Base-by-base conservation (phyloP, 352 stramenopile genomes). In the Globisporangium nodosum region DNA sequence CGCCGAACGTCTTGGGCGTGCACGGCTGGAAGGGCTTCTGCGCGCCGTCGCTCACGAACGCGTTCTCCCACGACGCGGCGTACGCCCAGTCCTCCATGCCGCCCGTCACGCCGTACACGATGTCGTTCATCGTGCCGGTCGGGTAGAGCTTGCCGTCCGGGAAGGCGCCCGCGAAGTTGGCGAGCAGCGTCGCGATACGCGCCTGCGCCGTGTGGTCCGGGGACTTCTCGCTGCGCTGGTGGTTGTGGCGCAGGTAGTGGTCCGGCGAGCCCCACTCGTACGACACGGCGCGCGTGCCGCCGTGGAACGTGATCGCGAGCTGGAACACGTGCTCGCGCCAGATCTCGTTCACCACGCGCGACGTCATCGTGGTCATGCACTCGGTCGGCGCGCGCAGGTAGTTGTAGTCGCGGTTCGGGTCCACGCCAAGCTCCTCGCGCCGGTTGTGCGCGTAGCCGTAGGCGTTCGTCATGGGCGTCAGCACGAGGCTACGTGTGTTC, bases 11-110 rank as follows among this genome's bases (percentile, higher is more conserved):
- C 20, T 52, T 84, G 0, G 94, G 94, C 11, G 79, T 71, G 64
- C 96, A 98, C 9, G 81, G 65, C 48, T 72, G 52, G 46, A 93
- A 92, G 16, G 86, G 81, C 58, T 79, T 68, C 20, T 52, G 31
- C 11, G 20, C 60, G n/a, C 52, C 48, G 18, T 69, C 46, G 1
- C 58, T 30, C 50, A 66, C 72, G 46, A 73, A 75, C 7, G 76
- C 60, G 49, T 92, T 92, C 54, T 96, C 85, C 89, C 89, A 97
- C 21, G 83, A 95, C 2, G 76, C 86, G 9, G 92, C 92, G 66
- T 98, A 99, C 15, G 76, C 88, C 95, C 96, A 99, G 75, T 99
- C 97, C 72, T 99, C 97, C 95, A 99, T 99, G 12, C 96, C 97
- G 52, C 97, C 97, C 1, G 88, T 79, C 21, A 99, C 96, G 27